A percentile compares a stretch with the other conserved stretches of the same genome.
Evolutionary conservation across 169 alveolate species (phyloP).

Genomic region (Toxoplasma gondii): DNA sequence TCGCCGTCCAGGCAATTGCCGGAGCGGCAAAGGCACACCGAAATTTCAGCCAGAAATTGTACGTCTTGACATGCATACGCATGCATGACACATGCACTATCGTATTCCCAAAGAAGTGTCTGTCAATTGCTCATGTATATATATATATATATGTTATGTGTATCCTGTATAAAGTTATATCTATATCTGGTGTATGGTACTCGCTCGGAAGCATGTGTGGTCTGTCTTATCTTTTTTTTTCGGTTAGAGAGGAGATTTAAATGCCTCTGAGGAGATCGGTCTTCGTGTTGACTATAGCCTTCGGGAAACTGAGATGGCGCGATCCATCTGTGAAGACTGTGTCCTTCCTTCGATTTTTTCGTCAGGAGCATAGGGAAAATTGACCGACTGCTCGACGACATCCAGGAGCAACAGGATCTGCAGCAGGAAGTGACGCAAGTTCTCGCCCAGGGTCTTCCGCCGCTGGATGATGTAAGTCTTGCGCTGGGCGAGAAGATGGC

Average conservation of each 20-base stretch:
- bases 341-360: background rate
- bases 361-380: slow-evolving; percentile 43
- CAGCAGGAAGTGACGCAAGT: slow-evolving; percentile 65
- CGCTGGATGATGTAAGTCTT: slow-evolving; percentile 35
- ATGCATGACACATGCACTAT: background rate
- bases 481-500: background rate
- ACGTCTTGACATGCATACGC: background rate
- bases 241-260: no score
- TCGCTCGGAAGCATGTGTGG: no score
- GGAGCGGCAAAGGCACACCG: slow-evolving; percentile 54
- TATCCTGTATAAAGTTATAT: no score
- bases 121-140: no score
- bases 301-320: no score
- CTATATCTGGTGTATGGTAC: no score
- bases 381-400: slow-evolving; percentile 60
- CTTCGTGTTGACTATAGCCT: no score
- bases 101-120: background rate
- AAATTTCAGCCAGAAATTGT: slow-evolving; percentile 46
- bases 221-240: no score
- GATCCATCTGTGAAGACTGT: no score
- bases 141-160: no score
- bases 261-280: no score
- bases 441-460: slow-evolving; percentile 28
- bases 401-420: slow-evolving; percentile 59
- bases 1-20: slow-evolving; percentile 60